These are phyloP conservation scores for Plasmodium adleri DNA, from an alignment of 169 alveolate species.

Conservation along the genomic window DNA sequence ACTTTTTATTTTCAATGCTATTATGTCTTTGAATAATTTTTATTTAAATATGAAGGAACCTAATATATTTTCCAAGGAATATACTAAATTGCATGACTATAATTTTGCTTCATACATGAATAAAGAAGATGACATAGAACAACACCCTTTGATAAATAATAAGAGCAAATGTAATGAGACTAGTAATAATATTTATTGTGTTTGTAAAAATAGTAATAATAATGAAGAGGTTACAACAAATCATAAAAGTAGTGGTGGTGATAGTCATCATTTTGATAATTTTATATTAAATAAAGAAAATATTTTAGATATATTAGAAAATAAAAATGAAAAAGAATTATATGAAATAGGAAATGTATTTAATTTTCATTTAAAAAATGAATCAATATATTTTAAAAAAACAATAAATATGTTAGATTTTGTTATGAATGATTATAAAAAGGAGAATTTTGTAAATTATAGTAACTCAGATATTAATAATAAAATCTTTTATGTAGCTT, in stretches of 20 bases:
- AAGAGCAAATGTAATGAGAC: not conserved
- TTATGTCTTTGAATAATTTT: conserved; percentile 49
- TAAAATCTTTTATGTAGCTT: conserved; percentile 14
- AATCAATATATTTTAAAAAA: conserved; percentile 41
- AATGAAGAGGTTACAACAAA: not conserved
- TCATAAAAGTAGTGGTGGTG: not conserved
- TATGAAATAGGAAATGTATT: not conserved
- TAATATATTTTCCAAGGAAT: conserved; percentile 10
- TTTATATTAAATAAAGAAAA: conserved; percentile 15
- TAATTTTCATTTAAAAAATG: conserved; percentile 4
- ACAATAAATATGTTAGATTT: conserved; percentile 14
- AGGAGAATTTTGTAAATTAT: conserved; percentile 24
- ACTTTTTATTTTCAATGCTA: conserved; percentile 54
- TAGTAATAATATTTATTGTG: not conserved
- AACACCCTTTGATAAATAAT: not conserved
- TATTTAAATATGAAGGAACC: conserved; percentile 25
- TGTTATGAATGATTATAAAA: conserved; percentile 17
- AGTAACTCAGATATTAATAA: conserved; percentile 35
- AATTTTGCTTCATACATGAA: not conserved
- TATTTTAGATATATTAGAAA: not conserved
- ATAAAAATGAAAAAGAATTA: conserved; percentile 12
- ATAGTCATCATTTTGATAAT: conserved; percentile 13
- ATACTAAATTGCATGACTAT: conserved; percentile 22
- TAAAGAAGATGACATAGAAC: not conserved
- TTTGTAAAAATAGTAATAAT: not conserved